Base-by-base conservation (phyloP, 208 protist genomes). In the Naegleria lovaniensis region DNA sequence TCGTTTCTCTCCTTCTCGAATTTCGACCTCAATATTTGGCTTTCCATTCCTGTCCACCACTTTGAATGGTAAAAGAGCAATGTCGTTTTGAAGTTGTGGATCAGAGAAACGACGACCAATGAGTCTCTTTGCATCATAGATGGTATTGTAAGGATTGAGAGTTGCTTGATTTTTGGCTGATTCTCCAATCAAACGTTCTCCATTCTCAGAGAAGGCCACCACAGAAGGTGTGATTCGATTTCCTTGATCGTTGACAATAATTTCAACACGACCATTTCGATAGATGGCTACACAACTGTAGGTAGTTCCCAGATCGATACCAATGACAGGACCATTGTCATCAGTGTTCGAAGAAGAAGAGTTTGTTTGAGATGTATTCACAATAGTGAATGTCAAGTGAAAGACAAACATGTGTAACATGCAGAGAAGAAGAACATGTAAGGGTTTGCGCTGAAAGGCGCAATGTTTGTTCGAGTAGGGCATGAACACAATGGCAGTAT, bases 201-300 rank as follows among this genome's bases (percentile, higher is more conserved):
- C 90, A 5, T 90, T 58, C 5, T 91, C 52, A 41, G 36, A 16
- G 92, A 96, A 97, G n/a, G 95, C 93, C 40, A 97, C 93, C 33
- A 95, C 51, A 19, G 95, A 97, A 48, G 95, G 95, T 13, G 95
- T 97, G 6, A 95, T 97, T 41, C 96, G 91, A 33, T 22, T n/a
- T 33, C 96, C 96, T 88, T 97, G 95, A 19, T 93, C 52, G 85
- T 98, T 98, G 86, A 95, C 93, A 91, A 99, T 98, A 89, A 99
- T 98, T 51, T 91, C 76, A 38, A 94, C 86, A 48, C 93, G 92
- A 41, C 98, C 97, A 91, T 98, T 98, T 94, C 98, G 96, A 93
- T 95, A 99, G 41, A 99, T 96, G 91, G 97, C 98, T n/a, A 99
- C 98, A 94, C 97, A 98, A 79, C 96, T 98, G 95, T 99, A 98